A percentile compares a stretch with the other conserved stretches of the same genome.
Evolutionary conservation across 2,329 filamentous ascomycete genomes (phyloP).

Genomic region (Colletotrichum spinosum): DNA sequence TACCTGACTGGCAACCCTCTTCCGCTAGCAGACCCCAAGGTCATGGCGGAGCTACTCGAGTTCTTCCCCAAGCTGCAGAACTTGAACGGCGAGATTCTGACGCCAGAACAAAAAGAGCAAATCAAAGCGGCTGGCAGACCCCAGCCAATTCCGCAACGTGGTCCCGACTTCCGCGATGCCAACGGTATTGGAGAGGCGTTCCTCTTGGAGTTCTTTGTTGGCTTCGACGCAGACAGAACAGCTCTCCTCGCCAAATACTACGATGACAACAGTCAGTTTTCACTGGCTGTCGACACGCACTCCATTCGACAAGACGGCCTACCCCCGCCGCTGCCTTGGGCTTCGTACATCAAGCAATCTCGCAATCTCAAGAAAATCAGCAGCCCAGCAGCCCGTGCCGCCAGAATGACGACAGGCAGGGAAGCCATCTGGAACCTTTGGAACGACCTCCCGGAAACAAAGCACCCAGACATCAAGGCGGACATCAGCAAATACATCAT

Average conservation of each 20-base stretch:
- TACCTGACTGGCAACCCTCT: constrained; percentile 84
- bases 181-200: constrained; percentile 81
- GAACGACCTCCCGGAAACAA: constrained; percentile 76
- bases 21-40: constrained; percentile 67
- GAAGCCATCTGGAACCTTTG: constrained; percentile 76
- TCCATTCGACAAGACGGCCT: constrained; percentile 61
- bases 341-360: constrained; percentile 80
- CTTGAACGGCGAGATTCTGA: constrained; percentile 80
- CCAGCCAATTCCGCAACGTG: constrained; percentile 70
- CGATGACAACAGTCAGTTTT: constrained; percentile 81
- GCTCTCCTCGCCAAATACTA: constrained; percentile 76
- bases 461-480: constrained; percentile 77
- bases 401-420: constrained; percentile 74
- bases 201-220: constrained; percentile 77
- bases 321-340: constrained; percentile 70
- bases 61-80: constrained; percentile 87
- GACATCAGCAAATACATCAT: constrained; percentile 82
- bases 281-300: constrained; percentile 76
- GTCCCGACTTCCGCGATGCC: constrained; percentile 80
- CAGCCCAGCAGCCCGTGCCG: constrained; percentile 68
- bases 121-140: constrained; percentile 61
- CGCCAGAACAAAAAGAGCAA: constrained; percentile 74
- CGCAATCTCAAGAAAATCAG: constrained; percentile 81
- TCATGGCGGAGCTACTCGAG: constrained; percentile 75
- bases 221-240: constrained; percentile 79